Evolutionary conservation across 371 early-diverging fungal species (phyloP).

Genomic region (Mortierella sp.): DNA sequence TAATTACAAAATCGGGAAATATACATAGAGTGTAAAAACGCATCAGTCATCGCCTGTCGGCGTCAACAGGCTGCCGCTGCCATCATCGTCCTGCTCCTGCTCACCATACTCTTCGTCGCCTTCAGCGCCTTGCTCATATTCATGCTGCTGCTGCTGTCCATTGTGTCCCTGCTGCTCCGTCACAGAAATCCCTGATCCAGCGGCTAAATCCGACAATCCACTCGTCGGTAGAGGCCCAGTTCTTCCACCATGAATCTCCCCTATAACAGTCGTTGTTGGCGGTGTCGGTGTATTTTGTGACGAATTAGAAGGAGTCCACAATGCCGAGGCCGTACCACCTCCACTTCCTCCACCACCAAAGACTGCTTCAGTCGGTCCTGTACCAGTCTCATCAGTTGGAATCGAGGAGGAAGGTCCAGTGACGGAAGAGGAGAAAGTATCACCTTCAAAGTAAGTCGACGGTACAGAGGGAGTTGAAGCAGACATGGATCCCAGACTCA

Average conservation of each 20-base stretch:
- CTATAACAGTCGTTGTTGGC: background rate
- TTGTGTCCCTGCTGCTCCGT: background rate
- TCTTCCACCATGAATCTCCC: background rate
- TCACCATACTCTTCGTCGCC: background rate
- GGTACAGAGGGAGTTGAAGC: too few species aligned
- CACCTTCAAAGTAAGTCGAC: too few species aligned
- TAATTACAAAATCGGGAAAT: background rate
- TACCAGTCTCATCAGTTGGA: background rate
- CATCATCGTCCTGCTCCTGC: constrained; percentile 15
- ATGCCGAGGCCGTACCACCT: background rate
- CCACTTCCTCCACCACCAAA: too few species aligned
- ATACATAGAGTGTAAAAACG: background rate
- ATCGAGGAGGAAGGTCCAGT: too few species aligned
- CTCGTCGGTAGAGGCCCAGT: too few species aligned
- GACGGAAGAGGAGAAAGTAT: too few species aligned
- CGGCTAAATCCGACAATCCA: too few species aligned
- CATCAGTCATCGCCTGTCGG: constrained; percentile 37
- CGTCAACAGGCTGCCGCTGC: constrained; percentile 37
- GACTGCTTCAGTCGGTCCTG: background rate
- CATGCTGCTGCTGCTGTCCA: background rate
- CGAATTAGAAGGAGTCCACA: constrained; percentile 12
- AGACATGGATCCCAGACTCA: too few species aligned
- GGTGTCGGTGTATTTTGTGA: constrained; percentile 9
- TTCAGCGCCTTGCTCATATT: background rate
- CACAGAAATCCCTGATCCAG: too few species aligned